Conservation (phyloP, 306 rosid genomes). For the Dryas octopetala region DNA sequence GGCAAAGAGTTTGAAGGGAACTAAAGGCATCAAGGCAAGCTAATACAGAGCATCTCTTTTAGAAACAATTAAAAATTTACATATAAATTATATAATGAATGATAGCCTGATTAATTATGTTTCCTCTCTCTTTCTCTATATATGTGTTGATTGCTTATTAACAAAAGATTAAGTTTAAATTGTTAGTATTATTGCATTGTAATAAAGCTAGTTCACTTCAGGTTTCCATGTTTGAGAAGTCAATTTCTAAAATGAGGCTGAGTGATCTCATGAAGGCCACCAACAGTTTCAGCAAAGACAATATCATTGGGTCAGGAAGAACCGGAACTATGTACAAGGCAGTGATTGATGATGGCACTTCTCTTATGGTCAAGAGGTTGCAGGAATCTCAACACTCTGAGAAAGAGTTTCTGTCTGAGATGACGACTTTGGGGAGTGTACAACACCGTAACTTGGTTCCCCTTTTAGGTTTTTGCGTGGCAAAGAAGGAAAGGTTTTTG, state of each 20-base stretch:
- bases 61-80: background rate
- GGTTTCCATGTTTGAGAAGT: constrained; percentile 89
- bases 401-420: constrained; percentile 84
- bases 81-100: background rate
- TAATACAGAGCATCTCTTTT: constrained; percentile 15
- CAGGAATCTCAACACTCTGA: constrained; percentile 82
- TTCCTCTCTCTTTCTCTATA: background rate
- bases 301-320: constrained; percentile 78
- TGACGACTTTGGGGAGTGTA: constrained; percentile 72
- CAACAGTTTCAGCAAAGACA: constrained; percentile 64
- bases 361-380: constrained; percentile 87
- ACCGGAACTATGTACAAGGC: constrained; percentile 86
- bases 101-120: background rate
- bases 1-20: constrained; percentile 81
- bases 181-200: constrained; percentile 1
- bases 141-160: background rate
- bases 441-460: constrained; percentile 82
- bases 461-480: constrained; percentile 78
- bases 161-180: constrained; percentile 5
- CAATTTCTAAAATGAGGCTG: constrained; percentile 78
- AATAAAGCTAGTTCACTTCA: constrained; percentile 34
- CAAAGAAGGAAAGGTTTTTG: constrained; percentile 84
- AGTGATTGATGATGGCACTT: constrained; percentile 68
- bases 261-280: constrained; percentile 96
- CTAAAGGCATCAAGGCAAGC: constrained; percentile 75